phyloP scores from a whole-genome alignment of 192 early-diverging fungal species.

The Umbelopsis sp. region DNA sequence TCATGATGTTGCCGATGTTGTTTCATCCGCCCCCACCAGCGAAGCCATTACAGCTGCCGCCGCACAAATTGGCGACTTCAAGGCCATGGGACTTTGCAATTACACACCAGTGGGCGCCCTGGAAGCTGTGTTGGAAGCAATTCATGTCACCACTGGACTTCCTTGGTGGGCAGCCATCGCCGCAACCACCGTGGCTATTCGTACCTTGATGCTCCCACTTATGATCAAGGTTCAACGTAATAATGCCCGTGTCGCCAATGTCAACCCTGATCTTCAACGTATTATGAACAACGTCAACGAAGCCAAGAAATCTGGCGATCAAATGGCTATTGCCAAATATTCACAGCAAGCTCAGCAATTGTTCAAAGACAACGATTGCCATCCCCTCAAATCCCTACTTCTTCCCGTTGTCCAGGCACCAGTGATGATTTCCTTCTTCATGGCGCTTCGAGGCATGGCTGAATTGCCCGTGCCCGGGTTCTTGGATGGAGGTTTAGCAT shows the following conservation, averaged over 20 bases:
- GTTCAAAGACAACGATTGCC: slow-evolving; percentile 66
- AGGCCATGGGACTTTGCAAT: slow-evolving; percentile 77
- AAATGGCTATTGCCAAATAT: slow-evolving; percentile 46
- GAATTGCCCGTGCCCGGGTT: slow-evolving; percentile 82
- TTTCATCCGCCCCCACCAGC: slow-evolving; percentile 37
- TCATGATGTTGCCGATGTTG: slow-evolving; percentile 28
- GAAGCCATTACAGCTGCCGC: slow-evolving; percentile 51
- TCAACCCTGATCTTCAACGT: slow-evolving; percentile 72
- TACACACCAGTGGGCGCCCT: slow-evolving; percentile 71
- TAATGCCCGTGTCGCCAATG: slow-evolving; percentile 65
- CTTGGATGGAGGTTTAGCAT: slow-evolving; percentile 71
- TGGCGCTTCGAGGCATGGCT: slow-evolving; percentile 81
- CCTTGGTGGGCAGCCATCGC: slow-evolving; percentile 96
- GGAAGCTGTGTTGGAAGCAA: slow-evolving; percentile 74
- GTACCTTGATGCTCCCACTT: slow-evolving; percentile 72
- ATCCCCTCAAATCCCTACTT: slow-evolving; percentile 63
- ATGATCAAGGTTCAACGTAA: slow-evolving; percentile 73
- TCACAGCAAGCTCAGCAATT: slow-evolving; percentile 60
- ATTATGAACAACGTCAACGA: slow-evolving; percentile 66
- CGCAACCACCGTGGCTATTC: slow-evolving; percentile 65
- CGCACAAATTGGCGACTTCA: slow-evolving; percentile 85
- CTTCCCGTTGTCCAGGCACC: slow-evolving; percentile 75
- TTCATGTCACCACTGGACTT: slow-evolving; percentile 81
- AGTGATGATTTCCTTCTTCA: slow-evolving; percentile 84
- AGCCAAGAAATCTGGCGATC: slow-evolving; percentile 63